phyloP scores from a whole-genome alignment of 2,329 filamentous ascomycete species.

The Colletotrichum tropicale region DNA sequence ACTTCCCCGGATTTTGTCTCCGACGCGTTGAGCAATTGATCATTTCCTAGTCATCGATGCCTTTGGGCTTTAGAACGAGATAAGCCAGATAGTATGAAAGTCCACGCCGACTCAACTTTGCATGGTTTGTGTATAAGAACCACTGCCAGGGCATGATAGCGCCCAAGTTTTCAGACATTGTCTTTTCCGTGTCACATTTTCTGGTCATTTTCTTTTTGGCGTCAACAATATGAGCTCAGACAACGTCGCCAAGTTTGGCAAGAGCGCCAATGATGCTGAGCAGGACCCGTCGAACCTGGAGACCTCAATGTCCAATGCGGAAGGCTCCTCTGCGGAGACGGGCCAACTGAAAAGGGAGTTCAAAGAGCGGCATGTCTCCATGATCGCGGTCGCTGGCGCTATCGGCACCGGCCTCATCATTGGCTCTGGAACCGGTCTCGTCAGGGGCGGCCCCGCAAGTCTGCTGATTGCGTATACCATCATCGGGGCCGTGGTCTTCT shows the following conservation, averaged over 20 bases:
- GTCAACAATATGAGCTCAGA: neutral
- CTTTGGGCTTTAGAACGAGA: neutral
- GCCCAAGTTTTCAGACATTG: neutral
- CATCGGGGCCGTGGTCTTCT: slow-evolving; percentile 55
- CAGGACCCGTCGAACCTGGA: neutral
- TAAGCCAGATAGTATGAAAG: neutral
- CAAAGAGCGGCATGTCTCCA: slow-evolving; percentile 33
- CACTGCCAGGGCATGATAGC: neutral
- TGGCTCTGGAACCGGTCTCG: slow-evolving; percentile 53
- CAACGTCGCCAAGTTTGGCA: neutral
- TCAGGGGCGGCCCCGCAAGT: slow-evolving; percentile 48
- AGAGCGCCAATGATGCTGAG: neutral
- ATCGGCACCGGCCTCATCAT: slow-evolving; percentile 51
- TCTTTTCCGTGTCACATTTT: neutral
- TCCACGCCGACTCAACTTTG: neutral
- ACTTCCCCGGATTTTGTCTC: neutral
- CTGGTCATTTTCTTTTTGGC: fast-evolving
- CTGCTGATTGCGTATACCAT: slow-evolving; percentile 43
- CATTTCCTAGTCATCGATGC: fast-evolving
- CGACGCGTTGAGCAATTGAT: neutral
- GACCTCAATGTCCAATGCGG: neutral
- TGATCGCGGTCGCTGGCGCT: slow-evolving; percentile 42
- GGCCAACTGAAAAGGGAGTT: slow-evolving; percentile 20
- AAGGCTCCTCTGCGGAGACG: neutral
- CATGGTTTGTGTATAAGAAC: neutral